phyloP scores from a whole-genome alignment of 164 flowering plant species.

The Annona cherimola region DNA sequence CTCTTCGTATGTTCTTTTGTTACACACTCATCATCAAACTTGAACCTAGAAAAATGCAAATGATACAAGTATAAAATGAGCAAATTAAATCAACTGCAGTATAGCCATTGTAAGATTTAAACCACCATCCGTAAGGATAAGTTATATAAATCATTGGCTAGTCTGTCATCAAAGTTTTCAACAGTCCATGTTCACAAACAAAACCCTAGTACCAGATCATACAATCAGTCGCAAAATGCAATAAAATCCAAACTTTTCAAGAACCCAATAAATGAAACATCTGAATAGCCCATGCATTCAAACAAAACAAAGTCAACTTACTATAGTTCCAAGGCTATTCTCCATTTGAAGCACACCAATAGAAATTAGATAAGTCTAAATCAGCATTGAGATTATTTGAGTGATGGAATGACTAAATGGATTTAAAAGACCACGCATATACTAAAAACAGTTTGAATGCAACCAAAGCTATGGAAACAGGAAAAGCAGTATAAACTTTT shows the following conservation, averaged over 20 bases:
- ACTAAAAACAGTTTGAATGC: not conserved
- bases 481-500: not conserved
- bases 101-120: not conserved
- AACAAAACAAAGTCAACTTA: not conserved
- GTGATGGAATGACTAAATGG: not conserved
- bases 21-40: constrained; percentile 55
- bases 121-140: not conserved
- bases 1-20: constrained; percentile 48
- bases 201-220: not conserved
- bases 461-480: not conserved
- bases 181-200: not conserved
- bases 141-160: not conserved
- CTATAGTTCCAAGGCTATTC: not conserved
- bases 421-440: not conserved
- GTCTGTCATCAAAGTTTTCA: not conserved
- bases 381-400: not conserved
- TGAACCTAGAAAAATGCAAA: constrained; percentile 41
- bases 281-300: not conserved
- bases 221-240: not conserved
- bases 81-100: not conserved
- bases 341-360: not conserved
- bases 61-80: not conserved
- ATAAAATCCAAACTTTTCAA: too few relatives aligned
- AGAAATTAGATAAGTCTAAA: too few relatives aligned
- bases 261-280: not conserved